A percentile compares a stretch with the other conserved stretches of the same genome.
phyloP scores from a whole-genome alignment of 2,329 filamentous ascomycete genomes.

The Monosporascus sp. region DNA sequence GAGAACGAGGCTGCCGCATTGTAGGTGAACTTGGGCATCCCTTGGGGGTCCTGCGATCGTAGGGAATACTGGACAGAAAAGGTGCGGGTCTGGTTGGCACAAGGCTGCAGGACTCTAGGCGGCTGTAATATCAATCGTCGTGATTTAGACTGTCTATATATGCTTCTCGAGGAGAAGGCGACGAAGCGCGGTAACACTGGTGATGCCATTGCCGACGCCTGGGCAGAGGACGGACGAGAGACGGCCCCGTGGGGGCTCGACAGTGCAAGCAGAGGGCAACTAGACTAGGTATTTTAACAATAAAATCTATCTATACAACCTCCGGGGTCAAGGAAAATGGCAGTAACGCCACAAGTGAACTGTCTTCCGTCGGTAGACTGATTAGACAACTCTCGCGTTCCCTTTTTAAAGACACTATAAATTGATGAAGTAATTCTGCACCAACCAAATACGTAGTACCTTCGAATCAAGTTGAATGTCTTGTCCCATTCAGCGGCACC shows the following conservation, averaged over 20 bases:
- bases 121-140: constrained; percentile 9
- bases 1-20: constrained; percentile 71
- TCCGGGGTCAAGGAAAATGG: too few relatives aligned
- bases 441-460: too few relatives aligned
- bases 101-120: constrained; percentile 2
- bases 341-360: too few relatives aligned
- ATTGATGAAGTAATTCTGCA: too few relatives aligned
- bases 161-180: not conserved
- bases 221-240: not conserved
- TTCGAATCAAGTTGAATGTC: too few relatives aligned
- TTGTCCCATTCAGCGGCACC: too few relatives aligned
- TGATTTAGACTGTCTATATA: not conserved
- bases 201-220: not conserved
- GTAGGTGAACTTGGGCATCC: constrained; percentile 51
- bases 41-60: constrained; percentile 16
- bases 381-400: too few relatives aligned
- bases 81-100: constrained; percentile 9
- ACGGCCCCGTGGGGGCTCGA: not conserved
- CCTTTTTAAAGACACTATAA: too few relatives aligned
- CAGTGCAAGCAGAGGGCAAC: not conserved
- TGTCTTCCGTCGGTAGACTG: too few relatives aligned
- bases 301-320: too few relatives aligned
- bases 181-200: not conserved
- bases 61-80: constrained; percentile 19
- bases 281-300: too few relatives aligned